These are phyloP conservation scores for Helianthus annuus DNA, from an alignment of 129 eudicot species.

Conservation along the genomic window HanXRQr2.0-SUNRISE NC_035433.2:80971217-80971716, in stretches of 20 bases:
- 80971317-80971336: neutral
- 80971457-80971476: constrained; percentile 45
- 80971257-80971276: no score
- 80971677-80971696: constrained; percentile 95
- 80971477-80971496: constrained; percentile 60
- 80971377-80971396: constrained; percentile 21
- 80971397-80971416: constrained; percentile 48
- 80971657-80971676: constrained; percentile 99
- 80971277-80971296: neutral
- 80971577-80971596: constrained; percentile 91
- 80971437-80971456: constrained; percentile 44
- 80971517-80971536: constrained; percentile 68
- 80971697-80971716: constrained; percentile 88
- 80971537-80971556: constrained; percentile 80
- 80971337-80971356: constrained; percentile 17
- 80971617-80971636: constrained; percentile 75
- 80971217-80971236: no score
- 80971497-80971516: constrained; percentile 55
- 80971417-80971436: constrained; percentile 52
- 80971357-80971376: constrained; percentile 24
- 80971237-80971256: no score
- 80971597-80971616: constrained; percentile 75
- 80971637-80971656: constrained; percentile 74
- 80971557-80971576: constrained; percentile 73
- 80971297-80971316: neutral